These are phyloP conservation scores for Ophiostoma perfectum DNA, from an alignment of 2,329 filamentous ascomycete genomes.

Conservation along the genomic window DNA sequence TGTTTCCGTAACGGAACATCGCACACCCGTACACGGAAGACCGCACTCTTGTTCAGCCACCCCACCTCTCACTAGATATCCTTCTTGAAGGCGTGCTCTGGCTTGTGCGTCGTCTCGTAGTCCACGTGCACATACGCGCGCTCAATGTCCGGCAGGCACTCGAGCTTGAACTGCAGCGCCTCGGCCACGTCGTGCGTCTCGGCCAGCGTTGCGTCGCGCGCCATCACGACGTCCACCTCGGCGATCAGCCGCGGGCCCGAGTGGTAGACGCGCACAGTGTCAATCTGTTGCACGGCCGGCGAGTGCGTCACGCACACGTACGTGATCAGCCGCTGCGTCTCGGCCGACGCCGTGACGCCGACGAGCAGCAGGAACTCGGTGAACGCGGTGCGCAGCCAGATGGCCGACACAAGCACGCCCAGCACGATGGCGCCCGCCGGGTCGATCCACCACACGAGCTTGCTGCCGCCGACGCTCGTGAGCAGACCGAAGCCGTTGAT, in stretches of 20 bases:
- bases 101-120: constrained; percentile 93
- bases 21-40: too few species aligned
- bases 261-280: constrained; percentile 93
- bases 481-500: constrained; percentile 92
- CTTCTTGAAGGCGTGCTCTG: constrained; percentile 67
- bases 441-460: constrained; percentile 91
- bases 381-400: constrained; percentile 84
- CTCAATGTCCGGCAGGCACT: constrained; percentile 87
- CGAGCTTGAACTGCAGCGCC: constrained; percentile 87
- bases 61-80: constrained; percentile 41
- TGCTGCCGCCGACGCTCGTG: constrained; percentile 83
- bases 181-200: constrained; percentile 91
- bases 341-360: constrained; percentile 77
- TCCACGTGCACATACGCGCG: constrained; percentile 95
- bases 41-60: too few species aligned
- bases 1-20: background rate
- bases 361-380: constrained; percentile 87
- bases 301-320: constrained; percentile 95
- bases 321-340: constrained; percentile 88
- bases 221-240: constrained; percentile 95
- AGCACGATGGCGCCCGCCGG: constrained; percentile 83
- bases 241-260: constrained; percentile 83
- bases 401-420: constrained; percentile 66
- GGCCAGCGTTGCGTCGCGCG: constrained; percentile 63
- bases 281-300: constrained; percentile 72